These are phyloP conservation scores for Sideroxylon spinosum DNA, from an alignment of 179 eudicot genomes.

Conservation along the genomic window DNA sequence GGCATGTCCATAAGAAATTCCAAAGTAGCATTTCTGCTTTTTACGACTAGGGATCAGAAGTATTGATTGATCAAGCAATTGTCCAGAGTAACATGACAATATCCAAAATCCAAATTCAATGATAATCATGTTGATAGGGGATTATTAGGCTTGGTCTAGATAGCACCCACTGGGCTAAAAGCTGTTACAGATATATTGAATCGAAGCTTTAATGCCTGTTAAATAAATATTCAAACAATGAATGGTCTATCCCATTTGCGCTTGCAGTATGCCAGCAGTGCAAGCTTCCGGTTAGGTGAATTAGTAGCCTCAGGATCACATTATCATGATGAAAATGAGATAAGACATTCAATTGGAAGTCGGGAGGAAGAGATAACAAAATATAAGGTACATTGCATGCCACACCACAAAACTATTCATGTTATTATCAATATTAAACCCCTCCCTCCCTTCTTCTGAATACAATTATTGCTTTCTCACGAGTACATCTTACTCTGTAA, in stretches of 20 bases:
- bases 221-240: not conserved
- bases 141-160: too few species aligned
- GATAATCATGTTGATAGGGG: too few species aligned
- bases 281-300: not conserved
- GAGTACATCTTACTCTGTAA: not conserved
- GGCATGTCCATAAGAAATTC: too few species aligned
- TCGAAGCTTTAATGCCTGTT: not conserved
- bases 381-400: not conserved
- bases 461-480: not conserved
- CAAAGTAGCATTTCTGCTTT: too few species aligned
- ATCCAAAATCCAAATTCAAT: too few species aligned
- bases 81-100: too few species aligned
- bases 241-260: not conserved
- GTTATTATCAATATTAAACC: not conserved
- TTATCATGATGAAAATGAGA: not conserved
- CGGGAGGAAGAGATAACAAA: not conserved
- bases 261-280: not conserved
- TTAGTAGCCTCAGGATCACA: not conserved
- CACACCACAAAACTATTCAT: not conserved
- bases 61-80: too few species aligned
- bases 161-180: too few species aligned
- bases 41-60: too few species aligned
- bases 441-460: not conserved
- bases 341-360: not conserved
- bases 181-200: not conserved